Base-by-base conservation (phyloP, 257 asterid species). In the Cruciata laevipes region DNA sequence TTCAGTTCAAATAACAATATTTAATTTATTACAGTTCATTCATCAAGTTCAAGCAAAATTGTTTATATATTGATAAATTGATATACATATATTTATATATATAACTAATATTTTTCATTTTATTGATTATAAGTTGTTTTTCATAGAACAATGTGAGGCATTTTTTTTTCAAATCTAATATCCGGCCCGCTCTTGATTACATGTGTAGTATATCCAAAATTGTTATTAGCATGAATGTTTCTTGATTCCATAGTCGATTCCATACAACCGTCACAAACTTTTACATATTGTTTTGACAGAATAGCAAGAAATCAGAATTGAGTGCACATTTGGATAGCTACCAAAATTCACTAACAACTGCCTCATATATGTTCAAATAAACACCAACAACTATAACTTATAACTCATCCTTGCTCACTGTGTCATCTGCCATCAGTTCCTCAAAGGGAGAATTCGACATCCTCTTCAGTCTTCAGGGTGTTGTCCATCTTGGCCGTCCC, bases 401-500 rank as follows among this genome's bases (percentile, higher is more conserved):
- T 52, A 89, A 77, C 75, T 85, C 90, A 73, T 84, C 86, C 76
- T 84, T 85, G 82, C 71, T 71, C 20, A 10, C 76, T 63, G 61
- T 70, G 69, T 84, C 91, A 42, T 83, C 96, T 42, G 87, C 91
- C 98, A 92, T 92, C 65, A 92, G 89, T 77, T 92, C 98, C 27
- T 92, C 98, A 18, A n/a, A 92, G 96, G 30, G 98, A 89, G 75
- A 92, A 87, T 73, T 92, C 98, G 55, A 47, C 55, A 10, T 92
- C 98, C 73, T 92, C 98, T 83, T 92, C n/a, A n/a, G n/a, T n/a
- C n/a, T n/a, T n/a, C 98, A 18, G 87, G 76, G 67, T 85, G 74
- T 75, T 89, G 77, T 27, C 97, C 98, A 74, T 92, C 98, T 83
- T 92, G 85, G 14, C 97, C 97, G 23, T 92, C 98, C 97, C 98